A percentile compares a stretch with the other conserved stretches of the same genome.
Conservation (phyloP, 1,139 yeast genomes). For the Pichia sp. region DNA sequence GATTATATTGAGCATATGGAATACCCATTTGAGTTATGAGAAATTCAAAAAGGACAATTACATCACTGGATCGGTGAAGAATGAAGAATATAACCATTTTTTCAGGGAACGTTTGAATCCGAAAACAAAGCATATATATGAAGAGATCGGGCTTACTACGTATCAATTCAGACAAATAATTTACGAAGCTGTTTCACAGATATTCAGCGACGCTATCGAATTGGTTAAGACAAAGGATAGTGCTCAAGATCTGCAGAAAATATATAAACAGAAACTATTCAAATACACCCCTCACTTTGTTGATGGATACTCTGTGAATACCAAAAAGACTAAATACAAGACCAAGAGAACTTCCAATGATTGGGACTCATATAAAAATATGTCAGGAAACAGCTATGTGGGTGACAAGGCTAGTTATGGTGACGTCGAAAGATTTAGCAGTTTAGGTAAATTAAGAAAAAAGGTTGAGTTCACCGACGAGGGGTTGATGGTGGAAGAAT, state of each 20-base stretch:
- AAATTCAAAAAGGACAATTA: conserved; percentile 17
- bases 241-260: not conserved
- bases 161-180: conserved; percentile 47
- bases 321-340: conserved; percentile 5
- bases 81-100: conserved; percentile 8
- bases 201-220: conserved; percentile 10
- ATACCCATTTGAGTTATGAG: conserved; percentile 43
- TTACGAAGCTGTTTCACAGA: conserved; percentile 33
- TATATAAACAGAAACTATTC: conserved; percentile 7
- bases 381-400: not conserved
- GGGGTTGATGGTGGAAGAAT: conserved; percentile 22
- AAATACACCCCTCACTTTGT: conserved; percentile 13
- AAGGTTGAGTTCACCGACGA: conserved; percentile 23
- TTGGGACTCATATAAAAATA: not conserved
- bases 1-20: conserved; percentile 52
- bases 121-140: conserved; percentile 11
- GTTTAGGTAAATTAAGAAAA: conserved; percentile 25
- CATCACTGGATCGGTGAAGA: not conserved
- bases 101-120: conserved; percentile 11
- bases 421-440: conserved; percentile 18
- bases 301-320: conserved; percentile 3
- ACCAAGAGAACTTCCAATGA: not conserved
- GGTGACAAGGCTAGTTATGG: conserved; percentile 2
- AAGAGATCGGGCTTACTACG: conserved; percentile 33
- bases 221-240: conserved; percentile 3